Conservation (phyloP, 1,284 basidiomycete genomes). For the Malassezia brasiliensis region DNA sequence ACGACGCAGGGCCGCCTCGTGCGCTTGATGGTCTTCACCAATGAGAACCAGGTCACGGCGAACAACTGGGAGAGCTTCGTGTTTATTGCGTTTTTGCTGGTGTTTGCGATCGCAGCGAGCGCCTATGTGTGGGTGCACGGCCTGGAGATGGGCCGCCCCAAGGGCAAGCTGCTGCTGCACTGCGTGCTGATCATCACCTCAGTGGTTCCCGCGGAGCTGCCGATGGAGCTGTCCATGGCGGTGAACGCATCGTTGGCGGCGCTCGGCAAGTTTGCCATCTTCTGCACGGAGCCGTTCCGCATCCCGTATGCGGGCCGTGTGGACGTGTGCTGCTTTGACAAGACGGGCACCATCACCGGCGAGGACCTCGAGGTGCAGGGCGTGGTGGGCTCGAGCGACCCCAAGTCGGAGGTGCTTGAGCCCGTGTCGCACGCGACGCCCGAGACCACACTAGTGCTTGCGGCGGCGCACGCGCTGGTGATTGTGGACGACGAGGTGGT, state of each 20-base stretch:
- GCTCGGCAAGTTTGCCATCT: slow-evolving; percentile 64
- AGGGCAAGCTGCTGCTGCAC: slow-evolving; percentile 46
- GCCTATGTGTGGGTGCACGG: slow-evolving; percentile 45
- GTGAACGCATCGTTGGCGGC: slow-evolving; percentile 57
- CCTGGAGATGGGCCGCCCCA: slow-evolving; percentile 41
- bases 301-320: slow-evolving; percentile 47
- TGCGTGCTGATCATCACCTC: slow-evolving; percentile 48
- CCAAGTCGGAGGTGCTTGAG: slow-evolving; percentile 53
- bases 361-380: slow-evolving; percentile 47
- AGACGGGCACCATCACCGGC: slow-evolving; percentile 47
- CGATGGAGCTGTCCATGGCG: slow-evolving; percentile 48
- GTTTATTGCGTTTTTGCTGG: slow-evolving; percentile 46
- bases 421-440: slow-evolving; percentile 65
- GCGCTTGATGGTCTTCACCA: slow-evolving; percentile 48
- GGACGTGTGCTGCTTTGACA: slow-evolving; percentile 49
- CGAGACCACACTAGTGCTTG: slow-evolving; percentile 77
- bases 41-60: slow-evolving; percentile 44
- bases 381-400: slow-evolving; percentile 26
- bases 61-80: slow-evolving; percentile 47
- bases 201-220: slow-evolving; percentile 46
- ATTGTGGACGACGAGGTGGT: slow-evolving; percentile 81
- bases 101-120: slow-evolving; percentile 45
- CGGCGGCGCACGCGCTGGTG: slow-evolving; percentile 88
- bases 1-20: slow-evolving; percentile 48
- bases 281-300: slow-evolving; percentile 48